phyloP scores from a whole-genome alignment of 2,329 filamentous ascomycete genomes.

The Zasmidium cellare region DNA sequence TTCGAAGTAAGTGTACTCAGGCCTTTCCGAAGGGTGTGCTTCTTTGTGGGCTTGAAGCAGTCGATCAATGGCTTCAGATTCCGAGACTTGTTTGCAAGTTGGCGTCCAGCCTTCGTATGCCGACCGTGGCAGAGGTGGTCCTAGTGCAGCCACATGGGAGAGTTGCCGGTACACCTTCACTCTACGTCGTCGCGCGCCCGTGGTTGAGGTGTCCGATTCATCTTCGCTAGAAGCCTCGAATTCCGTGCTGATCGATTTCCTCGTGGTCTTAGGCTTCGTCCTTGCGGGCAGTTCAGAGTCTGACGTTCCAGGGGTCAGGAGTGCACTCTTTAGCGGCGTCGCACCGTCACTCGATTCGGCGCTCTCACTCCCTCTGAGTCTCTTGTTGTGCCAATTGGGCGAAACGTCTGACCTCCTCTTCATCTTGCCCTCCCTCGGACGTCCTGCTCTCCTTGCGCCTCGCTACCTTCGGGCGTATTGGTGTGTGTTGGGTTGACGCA shows the following conservation, averaged over 20 bases:
- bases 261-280: background rate
- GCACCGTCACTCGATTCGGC: background rate
- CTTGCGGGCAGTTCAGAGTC: background rate
- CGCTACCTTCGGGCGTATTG: too few species aligned
- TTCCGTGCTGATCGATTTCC: background rate
- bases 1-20: conserved; percentile 15
- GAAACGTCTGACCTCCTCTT: too few species aligned
- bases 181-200: background rate
- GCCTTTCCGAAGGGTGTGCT: background rate
- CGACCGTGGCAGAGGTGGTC: conserved; percentile 3
- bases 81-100: background rate
- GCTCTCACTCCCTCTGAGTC: too few species aligned
- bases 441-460: too few species aligned
- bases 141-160: background rate
- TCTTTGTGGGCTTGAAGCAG: conserved; percentile 6
- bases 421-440: too few species aligned
- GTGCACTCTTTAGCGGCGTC: background rate
- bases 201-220: background rate
- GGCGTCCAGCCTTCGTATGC: conserved; percentile 13
- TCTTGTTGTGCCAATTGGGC: too few species aligned
- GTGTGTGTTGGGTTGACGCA: too few species aligned
- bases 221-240: background rate
- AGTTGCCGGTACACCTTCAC: background rate
- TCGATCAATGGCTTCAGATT: conserved; percentile 8
- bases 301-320: background rate